Evolutionary conservation across 768 basidiomycete species (phyloP).

Genomic region (Macrolepiota dolichaula): DNA sequence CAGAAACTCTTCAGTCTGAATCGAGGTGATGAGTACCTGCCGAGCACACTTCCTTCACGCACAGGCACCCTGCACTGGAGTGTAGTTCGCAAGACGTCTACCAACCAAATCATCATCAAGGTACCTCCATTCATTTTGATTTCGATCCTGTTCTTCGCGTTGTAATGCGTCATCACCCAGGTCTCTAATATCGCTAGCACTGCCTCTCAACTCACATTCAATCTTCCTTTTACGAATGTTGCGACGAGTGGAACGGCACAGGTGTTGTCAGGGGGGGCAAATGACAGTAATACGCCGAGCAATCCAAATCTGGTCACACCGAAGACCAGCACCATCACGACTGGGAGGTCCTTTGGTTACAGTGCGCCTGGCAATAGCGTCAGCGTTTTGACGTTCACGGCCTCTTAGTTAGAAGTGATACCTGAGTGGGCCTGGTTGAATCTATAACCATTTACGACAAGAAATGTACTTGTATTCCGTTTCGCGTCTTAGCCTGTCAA

Average conservation of each 20-base stretch:
- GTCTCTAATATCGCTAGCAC: constrained; percentile 42
- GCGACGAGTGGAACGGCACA: constrained; percentile 39
- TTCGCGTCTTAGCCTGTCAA: too few relatives aligned
- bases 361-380: constrained; percentile 46
- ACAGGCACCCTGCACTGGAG: constrained; percentile 61
- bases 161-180: background rate
- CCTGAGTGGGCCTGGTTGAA: too few relatives aligned
- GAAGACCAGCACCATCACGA: constrained; percentile 36
- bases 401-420: background rate
- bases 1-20: constrained; percentile 66
- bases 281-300: constrained; percentile 52
- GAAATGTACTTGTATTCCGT: too few relatives aligned
- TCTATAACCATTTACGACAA: too few relatives aligned
- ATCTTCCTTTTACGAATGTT: constrained; percentile 50
- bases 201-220: constrained; percentile 43
- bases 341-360: constrained; percentile 52
- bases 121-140: constrained; percentile 21
- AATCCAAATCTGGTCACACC: constrained; percentile 48
- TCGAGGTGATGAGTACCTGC: constrained; percentile 58
- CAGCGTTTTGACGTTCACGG: constrained; percentile 34
- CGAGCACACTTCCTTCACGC: constrained; percentile 52
- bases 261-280: constrained; percentile 44
- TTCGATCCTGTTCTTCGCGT: background rate
- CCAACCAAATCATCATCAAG: constrained; percentile 55
- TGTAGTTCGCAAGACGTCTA: constrained; percentile 38